Evolutionary conservation across 257 asterid species (phyloP).

Genomic region (Solanum piurae): DNA sequence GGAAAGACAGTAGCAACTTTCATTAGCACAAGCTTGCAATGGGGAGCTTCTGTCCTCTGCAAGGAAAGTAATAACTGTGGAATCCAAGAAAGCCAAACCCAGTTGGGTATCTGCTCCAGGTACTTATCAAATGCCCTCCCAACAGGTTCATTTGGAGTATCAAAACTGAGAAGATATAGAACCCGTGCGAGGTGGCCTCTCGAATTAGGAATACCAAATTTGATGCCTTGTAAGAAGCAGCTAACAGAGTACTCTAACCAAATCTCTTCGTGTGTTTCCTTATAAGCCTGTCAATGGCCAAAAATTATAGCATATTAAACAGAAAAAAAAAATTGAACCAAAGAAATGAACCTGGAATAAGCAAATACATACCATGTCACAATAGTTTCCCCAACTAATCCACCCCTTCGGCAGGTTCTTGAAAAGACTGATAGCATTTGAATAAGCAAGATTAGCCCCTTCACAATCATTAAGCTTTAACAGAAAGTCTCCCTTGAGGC

Average conservation of each 20-base stretch:
- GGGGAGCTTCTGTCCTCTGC: constrained; percentile 92
- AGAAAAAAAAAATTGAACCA: neutral
- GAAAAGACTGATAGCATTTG: constrained; percentile 79
- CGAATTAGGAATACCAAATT: constrained; percentile 85
- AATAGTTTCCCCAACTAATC: constrained; percentile 98
- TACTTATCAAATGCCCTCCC: constrained; percentile 95
- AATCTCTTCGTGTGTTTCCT: constrained; percentile 83
- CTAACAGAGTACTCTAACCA: constrained; percentile 97
- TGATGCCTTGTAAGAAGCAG: constrained; percentile 98
- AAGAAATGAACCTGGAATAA: neutral
- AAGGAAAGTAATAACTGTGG: constrained; percentile 89
- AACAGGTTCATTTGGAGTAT: constrained; percentile 85
- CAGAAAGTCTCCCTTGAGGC: constrained; percentile 90
- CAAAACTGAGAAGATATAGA: constrained; percentile 92
- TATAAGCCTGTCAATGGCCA: constrained; percentile 57
- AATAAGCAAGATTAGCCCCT: constrained; percentile 95
- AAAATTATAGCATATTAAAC: constrained; percentile 8
- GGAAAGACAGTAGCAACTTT: constrained; percentile 86
- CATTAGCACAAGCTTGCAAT: constrained; percentile 89
- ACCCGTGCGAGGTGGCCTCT: constrained; percentile 98
- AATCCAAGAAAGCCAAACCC: constrained; percentile 99
- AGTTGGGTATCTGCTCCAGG: constrained; percentile 81
- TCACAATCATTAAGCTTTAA: constrained; percentile 89
- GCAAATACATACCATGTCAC: constrained; percentile 70
- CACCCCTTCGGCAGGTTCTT: constrained; percentile 97